Percentiles rank a stretch among this genome's conserved stretches.
Evolutionary conservation across 1,284 basidiomycete species (phyloP).

Genomic region (Golubevia sp.): DNA sequence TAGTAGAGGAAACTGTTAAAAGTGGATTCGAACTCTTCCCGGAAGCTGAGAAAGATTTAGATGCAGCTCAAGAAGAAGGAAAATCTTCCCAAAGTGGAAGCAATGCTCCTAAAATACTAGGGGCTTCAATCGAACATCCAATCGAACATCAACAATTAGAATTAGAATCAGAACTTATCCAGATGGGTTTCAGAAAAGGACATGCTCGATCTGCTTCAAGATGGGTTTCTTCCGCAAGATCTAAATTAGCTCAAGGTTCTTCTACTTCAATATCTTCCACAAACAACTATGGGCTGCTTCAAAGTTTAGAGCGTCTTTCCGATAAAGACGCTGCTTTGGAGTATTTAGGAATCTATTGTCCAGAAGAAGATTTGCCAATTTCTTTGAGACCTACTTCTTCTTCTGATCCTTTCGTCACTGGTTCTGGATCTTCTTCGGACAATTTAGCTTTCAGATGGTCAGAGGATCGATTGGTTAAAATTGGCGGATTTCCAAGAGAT

Average conservation of each 20-base stretch:
- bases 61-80: not conserved
- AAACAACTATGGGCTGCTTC: conserved; percentile 4
- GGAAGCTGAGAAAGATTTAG: conserved; percentile 24
- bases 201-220: conserved; percentile 36
- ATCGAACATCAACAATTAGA: conserved; percentile 51
- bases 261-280: conserved; percentile 62
- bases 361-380: conserved; percentile 77
- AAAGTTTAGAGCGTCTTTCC: conserved; percentile 50
- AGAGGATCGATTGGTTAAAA: conserved; percentile 78
- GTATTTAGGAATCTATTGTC: conserved; percentile 74
- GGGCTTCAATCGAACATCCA: not conserved
- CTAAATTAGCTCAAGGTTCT: conserved; percentile 24
- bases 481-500: conserved; percentile 80
- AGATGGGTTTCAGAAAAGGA: conserved; percentile 52
- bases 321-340: conserved; percentile 72
- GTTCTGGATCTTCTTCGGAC: conserved; percentile 65
- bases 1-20: conserved; percentile 81
- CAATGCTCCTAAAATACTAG: not conserved
- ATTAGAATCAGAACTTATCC: conserved; percentile 38
- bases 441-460: conserved; percentile 79
- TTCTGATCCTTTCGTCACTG: conserved; percentile 71
- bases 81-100: conserved; percentile 9
- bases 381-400: conserved; percentile 70
- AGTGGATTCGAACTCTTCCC: conserved; percentile 66
- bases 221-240: not conserved